Evolutionary conservation across 2,329 filamentous ascomycete species (phyloP), one percentile per base, ranked within the genome.

Genomic region (Phaeophleospora eucalypticola): DNA sequence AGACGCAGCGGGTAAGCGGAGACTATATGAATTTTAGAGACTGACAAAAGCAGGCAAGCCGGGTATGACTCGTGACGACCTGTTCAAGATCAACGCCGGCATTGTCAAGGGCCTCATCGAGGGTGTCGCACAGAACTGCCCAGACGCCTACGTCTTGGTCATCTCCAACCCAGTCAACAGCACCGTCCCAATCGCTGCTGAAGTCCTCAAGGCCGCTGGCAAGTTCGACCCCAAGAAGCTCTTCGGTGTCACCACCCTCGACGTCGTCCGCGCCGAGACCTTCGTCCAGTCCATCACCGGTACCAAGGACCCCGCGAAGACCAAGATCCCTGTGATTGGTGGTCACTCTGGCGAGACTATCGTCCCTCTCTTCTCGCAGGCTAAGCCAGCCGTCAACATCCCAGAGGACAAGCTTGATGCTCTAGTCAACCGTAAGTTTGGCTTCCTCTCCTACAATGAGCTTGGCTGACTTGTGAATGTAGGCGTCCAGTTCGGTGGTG

Each of bases 141-240:
- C 93, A 68, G 94, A 96, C 71, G 93, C 93, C 46, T 95, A 85
- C 75, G 83, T 95, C 69, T 83, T 97, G 58, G 84, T 98, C 77
- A 98, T 98, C 73, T 97, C 91, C 65, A 98, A 98, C 82, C 93
- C 93, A 49, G 93, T 98, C 73, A 98, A 98, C 84, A 95, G 89
- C 43, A 98, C 93, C 48, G 93, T 98, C 48, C 93, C 93, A 56
- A 96, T 98, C 66, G 87, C 93, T 56, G 93, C 90, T 61, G 93
- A 98, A 79, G 87, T 96, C 52, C 84, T 98, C 70, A 97, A 96
- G 83, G 78, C 81, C 62, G 89, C 89, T 70, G 84, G 84, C 61
- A 89, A 95, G 66, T 98, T 97, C 75, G 86, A 98, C 78, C 78
- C 93, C 60, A 86, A 93, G 81, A 89, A 86, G 70, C 85, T 98